Percentiles rank a stretch among this genome's conserved stretches.
Conservation (phyloP, 345 rosid species). For the Moricandia moricandioides region DNA sequence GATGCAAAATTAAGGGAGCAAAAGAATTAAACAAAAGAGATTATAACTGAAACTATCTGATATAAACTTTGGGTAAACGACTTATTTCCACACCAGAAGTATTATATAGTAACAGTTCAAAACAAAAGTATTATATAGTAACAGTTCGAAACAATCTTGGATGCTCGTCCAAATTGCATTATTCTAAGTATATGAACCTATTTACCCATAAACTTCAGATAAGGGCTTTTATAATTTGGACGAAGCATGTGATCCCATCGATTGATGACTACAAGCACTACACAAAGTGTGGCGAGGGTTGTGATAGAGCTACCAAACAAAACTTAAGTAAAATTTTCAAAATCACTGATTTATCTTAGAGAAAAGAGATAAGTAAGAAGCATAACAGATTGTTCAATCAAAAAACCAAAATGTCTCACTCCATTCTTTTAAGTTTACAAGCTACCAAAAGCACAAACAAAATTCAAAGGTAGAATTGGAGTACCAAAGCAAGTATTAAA, state of each 20-base stretch:
- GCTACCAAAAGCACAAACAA: background rate
- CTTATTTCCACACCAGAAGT: too few relatives aligned
- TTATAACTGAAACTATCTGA: too few relatives aligned
- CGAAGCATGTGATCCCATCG: background rate
- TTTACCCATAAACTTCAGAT: too few relatives aligned
- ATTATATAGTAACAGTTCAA: too few relatives aligned
- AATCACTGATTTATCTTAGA: background rate
- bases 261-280: background rate
- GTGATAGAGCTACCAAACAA: background rate
- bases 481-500: background rate
- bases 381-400: background rate
- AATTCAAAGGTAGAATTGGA: constrained; percentile 14
- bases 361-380: background rate
- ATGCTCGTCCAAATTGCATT: too few relatives aligned
- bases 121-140: too few relatives aligned
- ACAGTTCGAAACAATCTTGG: too few relatives aligned
- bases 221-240: too few relatives aligned
- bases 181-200: too few relatives aligned
- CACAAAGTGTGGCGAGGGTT: background rate
- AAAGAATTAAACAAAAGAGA: too few relatives aligned
- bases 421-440: constrained; percentile 13
- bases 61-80: too few relatives aligned
- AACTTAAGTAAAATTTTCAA: background rate
- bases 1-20: too few relatives aligned
- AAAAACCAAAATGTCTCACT: constrained; percentile 1